Evolutionary conservation across 805 yeast species (phyloP), one percentile per base, ranked within the genome.

Genomic region (Saccharomyces kudriavzevii): DNA sequence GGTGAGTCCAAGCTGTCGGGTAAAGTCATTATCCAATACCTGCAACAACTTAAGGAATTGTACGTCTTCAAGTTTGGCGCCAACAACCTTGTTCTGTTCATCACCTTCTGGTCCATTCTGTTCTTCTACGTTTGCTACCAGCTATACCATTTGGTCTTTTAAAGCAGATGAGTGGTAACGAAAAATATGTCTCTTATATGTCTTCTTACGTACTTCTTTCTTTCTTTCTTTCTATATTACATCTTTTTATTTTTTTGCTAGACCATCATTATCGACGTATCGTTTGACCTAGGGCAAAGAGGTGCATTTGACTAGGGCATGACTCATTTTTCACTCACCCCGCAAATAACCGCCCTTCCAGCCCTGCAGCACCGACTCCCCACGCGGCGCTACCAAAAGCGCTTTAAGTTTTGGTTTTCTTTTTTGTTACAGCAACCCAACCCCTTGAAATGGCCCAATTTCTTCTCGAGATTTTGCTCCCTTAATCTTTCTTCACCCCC

Each of bases 1-100:
- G 81, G 81, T 65, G 81, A 77, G 56, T 76, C 80, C 40, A 77
- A 77, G 58, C 66, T 77, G 35, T 73, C 77, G 8, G 74, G 78
- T 51, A 77, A 77, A 57, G 81, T 77, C 46, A 76, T 76, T 70
- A 62, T 77, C 35, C 79, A 73, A 59, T 77, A 77, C 54, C 57
- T 77, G 52, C 71, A 70, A 48, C 81, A 77, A 62, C 64, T 77
- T 56, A 74, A 72, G 59, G 80, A 77, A 55, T 62, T 77, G 29
- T 77, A 77, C 64, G 60, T 74, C 49, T 76, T 67, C 71, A 77
- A 74, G 57, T 77, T 70, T 54, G 80, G 81, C 50, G 62, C 68
- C 10, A 67, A 63, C 48, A 72, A 73, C 54, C 58, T 75, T 27
- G 50, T 74, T 20, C 56, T 68, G n/a, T 64, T 71, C 54, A 11